Evolutionary conservation across 768 basidiomycete genomes (phyloP), one percentile per base, ranked within the genome.

Genomic region (Mycena amicta): DNA sequence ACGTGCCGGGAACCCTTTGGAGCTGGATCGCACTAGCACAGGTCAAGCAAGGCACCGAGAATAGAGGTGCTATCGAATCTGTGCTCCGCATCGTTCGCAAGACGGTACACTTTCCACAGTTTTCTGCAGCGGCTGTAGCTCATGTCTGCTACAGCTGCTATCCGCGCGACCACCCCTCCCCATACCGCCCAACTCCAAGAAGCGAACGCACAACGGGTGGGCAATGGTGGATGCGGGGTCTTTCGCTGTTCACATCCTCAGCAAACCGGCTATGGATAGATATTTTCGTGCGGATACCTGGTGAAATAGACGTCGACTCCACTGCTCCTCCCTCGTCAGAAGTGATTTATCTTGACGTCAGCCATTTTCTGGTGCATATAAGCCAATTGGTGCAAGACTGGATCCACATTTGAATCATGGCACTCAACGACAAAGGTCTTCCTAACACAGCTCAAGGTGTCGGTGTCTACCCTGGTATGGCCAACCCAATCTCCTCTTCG

Each of bases 21-120:
- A 81, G 75, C 57, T 92, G 92, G 91, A 74, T 87, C 16, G 74
- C 92, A 13, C 75, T 86, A 56, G 90, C 87, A 3, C 89, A 93
- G 78, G 90, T 94, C 50, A 94, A 92, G 69, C 89, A 92, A 64
- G 92, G 92, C 8, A 89, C 89, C 5, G 91, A 93, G 75, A 85
- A 82, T 55, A 81, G 87, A 65, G 92, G 91, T 5, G 83, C 86
- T 1, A 86, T 93, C 55, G 89, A 92, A 67, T 84, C 86, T 6
- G 84, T 92, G 37, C 82, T 90, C 43, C 80, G 89, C 50, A 70
- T 83, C 13, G 81, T 91, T 26, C 77, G 90, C 61, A 92, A 89
- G 74, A 79, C 83, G 62, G 88, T 45, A 45, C 43, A 8, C 8
- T 23, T 45, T 45, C 22, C 5, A 16, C 15, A 23, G 22, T 45